Evolutionary conservation across 2,329 filamentous ascomycete species (phyloP).

Genomic region (Diaporthe ampelina): DNA sequence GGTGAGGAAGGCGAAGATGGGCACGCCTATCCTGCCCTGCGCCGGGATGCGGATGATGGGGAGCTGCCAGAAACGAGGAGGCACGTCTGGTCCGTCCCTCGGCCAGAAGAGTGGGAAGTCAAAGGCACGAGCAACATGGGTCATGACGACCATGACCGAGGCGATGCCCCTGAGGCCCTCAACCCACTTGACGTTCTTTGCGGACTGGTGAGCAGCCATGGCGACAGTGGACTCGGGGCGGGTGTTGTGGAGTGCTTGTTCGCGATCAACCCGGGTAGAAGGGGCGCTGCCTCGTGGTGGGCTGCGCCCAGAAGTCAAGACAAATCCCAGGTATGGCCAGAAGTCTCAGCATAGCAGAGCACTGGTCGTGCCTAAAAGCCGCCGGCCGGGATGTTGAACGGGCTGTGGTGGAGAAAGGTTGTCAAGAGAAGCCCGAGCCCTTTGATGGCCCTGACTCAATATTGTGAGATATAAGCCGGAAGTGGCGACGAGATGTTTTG

Average conservation of each 20-base stretch:
- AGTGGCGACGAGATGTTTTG: background rate
- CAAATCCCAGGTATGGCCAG: background rate
- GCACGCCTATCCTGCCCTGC: slow-evolving; percentile 67
- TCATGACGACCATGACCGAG: slow-evolving; percentile 66
- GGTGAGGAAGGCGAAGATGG: slow-evolving; percentile 69
- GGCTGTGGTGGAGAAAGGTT: background rate
- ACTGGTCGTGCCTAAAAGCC: background rate
- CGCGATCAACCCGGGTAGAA: background rate
- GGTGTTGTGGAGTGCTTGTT: background rate
- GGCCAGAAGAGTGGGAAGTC: slow-evolving; percentile 66
- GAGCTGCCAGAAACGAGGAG: slow-evolving; percentile 62
- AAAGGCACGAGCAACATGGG: slow-evolving; percentile 65
- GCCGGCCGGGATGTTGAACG: background rate
- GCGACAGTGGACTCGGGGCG: background rate
- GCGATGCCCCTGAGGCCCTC: slow-evolving; percentile 65
- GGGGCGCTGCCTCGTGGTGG: slow-evolving; percentile 6
- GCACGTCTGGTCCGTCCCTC: slow-evolving; percentile 55
- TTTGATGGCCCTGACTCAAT: no score
- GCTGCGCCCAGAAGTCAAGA: slow-evolving; percentile 12
- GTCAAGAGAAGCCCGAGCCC: background rate
- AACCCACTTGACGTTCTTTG: slow-evolving; percentile 50
- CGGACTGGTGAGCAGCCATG: slow-evolving; percentile 35
- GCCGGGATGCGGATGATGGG: slow-evolving; percentile 68
- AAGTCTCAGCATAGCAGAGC: slow-evolving; percentile 16
- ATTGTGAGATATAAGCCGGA: background rate